Evolutionary conservation across 306 rosid genomes (phyloP).

Genomic region (Ammopiptanthus mongolicus): DNA sequence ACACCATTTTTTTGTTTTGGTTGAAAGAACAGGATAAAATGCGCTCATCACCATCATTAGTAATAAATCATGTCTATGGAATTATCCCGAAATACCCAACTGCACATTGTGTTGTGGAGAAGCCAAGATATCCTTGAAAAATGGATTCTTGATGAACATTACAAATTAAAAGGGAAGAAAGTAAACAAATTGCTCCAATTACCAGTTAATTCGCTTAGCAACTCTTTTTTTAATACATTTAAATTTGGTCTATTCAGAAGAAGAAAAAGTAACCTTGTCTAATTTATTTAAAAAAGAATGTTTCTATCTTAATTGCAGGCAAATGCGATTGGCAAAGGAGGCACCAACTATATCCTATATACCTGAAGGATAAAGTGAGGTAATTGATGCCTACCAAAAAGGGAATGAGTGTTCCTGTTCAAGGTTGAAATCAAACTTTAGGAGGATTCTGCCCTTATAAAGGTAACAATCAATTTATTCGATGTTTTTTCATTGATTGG

Average conservation of each 20-base stretch:
- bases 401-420: too few relatives aligned
- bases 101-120: too few relatives aligned
- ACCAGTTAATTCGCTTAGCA: neutral
- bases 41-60: too few relatives aligned
- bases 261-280: neutral
- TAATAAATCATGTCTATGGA: too few relatives aligned
- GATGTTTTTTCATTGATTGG: too few relatives aligned
- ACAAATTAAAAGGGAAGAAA: neutral
- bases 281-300: neutral
- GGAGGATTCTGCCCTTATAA: too few relatives aligned
- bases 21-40: too few relatives aligned
- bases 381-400: too few relatives aligned
- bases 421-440: too few relatives aligned
- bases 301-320: conserved; percentile 28
- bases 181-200: neutral
- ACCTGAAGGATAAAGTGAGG: conserved; percentile 28
- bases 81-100: too few relatives aligned
- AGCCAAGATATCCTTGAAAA: neutral
- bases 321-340: conserved; percentile 28
- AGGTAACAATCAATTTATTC: too few relatives aligned
- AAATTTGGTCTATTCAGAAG: neutral
- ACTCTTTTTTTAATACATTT: neutral
- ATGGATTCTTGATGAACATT: neutral
- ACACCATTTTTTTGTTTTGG: too few relatives aligned
- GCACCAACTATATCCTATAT: conserved; percentile 21